phyloP scores from a whole-genome alignment of 352 stramenopile species.

The Phytophthora palmivora region DNA sequence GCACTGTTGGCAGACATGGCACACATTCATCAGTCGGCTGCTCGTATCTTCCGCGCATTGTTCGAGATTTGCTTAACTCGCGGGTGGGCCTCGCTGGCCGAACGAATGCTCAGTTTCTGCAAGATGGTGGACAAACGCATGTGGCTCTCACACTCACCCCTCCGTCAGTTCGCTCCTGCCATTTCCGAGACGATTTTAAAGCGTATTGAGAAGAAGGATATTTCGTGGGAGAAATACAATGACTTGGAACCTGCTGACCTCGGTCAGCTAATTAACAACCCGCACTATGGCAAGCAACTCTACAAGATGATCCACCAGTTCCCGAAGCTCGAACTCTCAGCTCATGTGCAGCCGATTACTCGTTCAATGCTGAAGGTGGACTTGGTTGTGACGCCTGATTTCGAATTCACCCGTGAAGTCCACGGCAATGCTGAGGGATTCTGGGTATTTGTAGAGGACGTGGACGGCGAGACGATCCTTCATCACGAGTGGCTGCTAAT shows the following conservation, averaged over 20 bases:
- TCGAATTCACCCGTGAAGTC: conserved; percentile 96
- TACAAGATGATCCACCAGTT: conserved; percentile 99
- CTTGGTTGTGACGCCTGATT: conserved; percentile 96
- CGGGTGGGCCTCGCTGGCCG: conserved; percentile 95
- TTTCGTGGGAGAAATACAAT: conserved; percentile 98
- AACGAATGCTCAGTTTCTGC: conserved; percentile 96
- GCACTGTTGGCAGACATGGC: conserved; percentile 99
- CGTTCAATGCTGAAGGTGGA: conserved; percentile 97
- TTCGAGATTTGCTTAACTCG: conserved; percentile 99
- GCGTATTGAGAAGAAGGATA: conserved; percentile 99
- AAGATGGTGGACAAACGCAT: conserved; percentile 99
- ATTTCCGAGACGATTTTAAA: conserved; percentile 97
- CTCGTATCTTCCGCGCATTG: conserved; percentile 97
- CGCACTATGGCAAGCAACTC: conserved; percentile 98
- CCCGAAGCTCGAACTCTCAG: conserved; percentile 95
- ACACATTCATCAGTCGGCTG: conserved; percentile 98
- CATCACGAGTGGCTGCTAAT: conserved; percentile 98
- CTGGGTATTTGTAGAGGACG: conserved; percentile 98
- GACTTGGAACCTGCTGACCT: conserved; percentile 98
- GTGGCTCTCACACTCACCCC: conserved; percentile 97
- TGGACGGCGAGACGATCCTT: conserved; percentile 98
- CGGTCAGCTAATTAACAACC: conserved; percentile 96
- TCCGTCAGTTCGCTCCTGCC: conserved; percentile 95
- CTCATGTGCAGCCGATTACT: conserved; percentile 98
- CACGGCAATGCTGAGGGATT: conserved; percentile 98